Evolutionary conservation across 441 rosid genomes (phyloP).

Genomic region (Codiaeum variegatum): DNA sequence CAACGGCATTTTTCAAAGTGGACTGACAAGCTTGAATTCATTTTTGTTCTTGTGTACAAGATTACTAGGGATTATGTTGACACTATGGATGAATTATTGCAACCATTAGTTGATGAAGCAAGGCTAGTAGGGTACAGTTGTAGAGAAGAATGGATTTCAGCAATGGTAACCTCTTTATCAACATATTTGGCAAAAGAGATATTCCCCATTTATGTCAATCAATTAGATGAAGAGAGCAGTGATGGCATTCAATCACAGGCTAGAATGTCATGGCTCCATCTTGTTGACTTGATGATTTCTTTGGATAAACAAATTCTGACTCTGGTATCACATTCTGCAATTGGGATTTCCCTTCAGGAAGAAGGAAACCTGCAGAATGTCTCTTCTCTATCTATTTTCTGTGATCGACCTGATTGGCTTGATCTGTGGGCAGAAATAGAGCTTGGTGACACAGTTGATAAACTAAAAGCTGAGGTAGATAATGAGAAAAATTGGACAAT

Average conservation of each 20-base stretch:
- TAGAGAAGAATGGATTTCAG: slow-evolving; percentile 86
- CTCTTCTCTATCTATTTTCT: slow-evolving; percentile 74
- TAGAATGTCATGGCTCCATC: slow-evolving; percentile 75
- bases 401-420: slow-evolving; percentile 88
- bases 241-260: slow-evolving; percentile 47
- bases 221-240: slow-evolving; percentile 45
- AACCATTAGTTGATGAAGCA: slow-evolving; percentile 90
- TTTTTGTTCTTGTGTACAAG: slow-evolving; percentile 82
- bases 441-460: slow-evolving; percentile 59
- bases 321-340: slow-evolving; percentile 71
- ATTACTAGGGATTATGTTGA: slow-evolving; percentile 82
- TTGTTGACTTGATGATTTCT: slow-evolving; percentile 79
- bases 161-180: slow-evolving; percentile 68
- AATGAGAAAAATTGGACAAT: slow-evolving; percentile 63
- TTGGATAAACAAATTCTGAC: slow-evolving; percentile 72
- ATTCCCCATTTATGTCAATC: slow-evolving; percentile 58
- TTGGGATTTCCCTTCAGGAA: slow-evolving; percentile 59
- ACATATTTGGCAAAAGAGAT: slow-evolving; percentile 75
- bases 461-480: slow-evolving; percentile 50
- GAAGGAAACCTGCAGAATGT: slow-evolving; percentile 61
- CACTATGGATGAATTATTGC: slow-evolving; percentile 84
- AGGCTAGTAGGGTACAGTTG: slow-evolving; percentile 86
- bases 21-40: slow-evolving; percentile 73
- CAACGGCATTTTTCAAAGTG: slow-evolving; percentile 75
- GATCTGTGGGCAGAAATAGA: slow-evolving; percentile 87